Conservation (phyloP, 257 asterid genomes). For the Pogostemon cablin region DNA sequence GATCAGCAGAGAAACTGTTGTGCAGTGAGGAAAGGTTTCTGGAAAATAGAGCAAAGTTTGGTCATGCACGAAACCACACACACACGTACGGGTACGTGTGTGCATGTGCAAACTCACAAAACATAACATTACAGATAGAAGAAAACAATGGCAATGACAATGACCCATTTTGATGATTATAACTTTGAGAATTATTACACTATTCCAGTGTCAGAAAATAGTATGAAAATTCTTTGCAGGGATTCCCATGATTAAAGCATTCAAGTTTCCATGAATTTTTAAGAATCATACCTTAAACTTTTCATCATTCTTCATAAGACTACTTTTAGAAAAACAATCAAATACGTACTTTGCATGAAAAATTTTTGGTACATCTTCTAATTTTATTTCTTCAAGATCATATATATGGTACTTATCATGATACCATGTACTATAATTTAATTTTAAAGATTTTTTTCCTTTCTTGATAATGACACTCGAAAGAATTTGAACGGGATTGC, state of each 20-base stretch:
- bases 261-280: slow-evolving; percentile 38
- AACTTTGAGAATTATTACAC: slow-evolving; percentile 36
- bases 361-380: no score
- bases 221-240: slow-evolving; percentile 26
- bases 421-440: no score
- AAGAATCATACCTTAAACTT: slow-evolving; percentile 18
- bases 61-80: slow-evolving; percentile 22
- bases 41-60: slow-evolving; percentile 38
- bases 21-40: slow-evolving; percentile 32
- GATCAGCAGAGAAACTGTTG: slow-evolving; percentile 6
- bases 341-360: no score
- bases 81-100: slow-evolving; percentile 34
- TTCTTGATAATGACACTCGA: no score
- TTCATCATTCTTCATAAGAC: slow-evolving; percentile 47
- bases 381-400: no score
- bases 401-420: no score
- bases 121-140: slow-evolving; percentile 22
- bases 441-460: no score
- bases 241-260: slow-evolving; percentile 38
- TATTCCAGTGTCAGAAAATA: slow-evolving; percentile 34
- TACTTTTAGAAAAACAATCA: neutral
- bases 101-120: slow-evolving; percentile 36
- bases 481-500: no score
- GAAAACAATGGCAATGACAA: slow-evolving; percentile 35
- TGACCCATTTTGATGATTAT: slow-evolving; percentile 37